Evolutionary conservation across 2,329 filamentous ascomycete genomes (phyloP).

Genomic region (Penicillium concentricum): DNA sequence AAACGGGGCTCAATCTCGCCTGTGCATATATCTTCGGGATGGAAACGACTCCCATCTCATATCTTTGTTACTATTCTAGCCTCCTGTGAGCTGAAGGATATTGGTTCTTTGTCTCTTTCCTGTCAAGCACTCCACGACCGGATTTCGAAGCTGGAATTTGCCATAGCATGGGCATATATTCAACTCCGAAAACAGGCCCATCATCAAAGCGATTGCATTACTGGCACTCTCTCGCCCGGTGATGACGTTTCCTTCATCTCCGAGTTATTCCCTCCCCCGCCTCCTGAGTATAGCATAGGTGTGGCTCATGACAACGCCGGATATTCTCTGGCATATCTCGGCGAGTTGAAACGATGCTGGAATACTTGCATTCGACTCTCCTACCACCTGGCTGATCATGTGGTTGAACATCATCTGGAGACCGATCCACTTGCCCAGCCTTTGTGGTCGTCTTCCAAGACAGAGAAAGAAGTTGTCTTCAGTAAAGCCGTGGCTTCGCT

Average conservation of each 20-base stretch:
- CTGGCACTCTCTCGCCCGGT: slow-evolving; percentile 14
- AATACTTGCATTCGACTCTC: slow-evolving; percentile 27
- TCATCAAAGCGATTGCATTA: background rate
- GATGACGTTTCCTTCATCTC: slow-evolving; percentile 29
- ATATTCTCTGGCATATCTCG: slow-evolving; percentile 29
- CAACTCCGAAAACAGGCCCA: slow-evolving; percentile 10
- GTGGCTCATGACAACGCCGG: slow-evolving; percentile 19
- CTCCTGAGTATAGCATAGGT: slow-evolving; percentile 23
- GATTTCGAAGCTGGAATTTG: slow-evolving; percentile 19
- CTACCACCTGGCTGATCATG: slow-evolving; percentile 26
- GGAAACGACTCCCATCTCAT: slow-evolving; percentile 21
- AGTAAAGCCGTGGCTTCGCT: slow-evolving; percentile 23
- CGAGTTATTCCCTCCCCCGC: slow-evolving; percentile 27
- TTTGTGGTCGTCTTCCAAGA: slow-evolving; percentile 25
- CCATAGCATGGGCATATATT: slow-evolving; percentile 26
- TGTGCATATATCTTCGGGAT: slow-evolving; percentile 14
- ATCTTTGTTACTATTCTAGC: slow-evolving; percentile 20
- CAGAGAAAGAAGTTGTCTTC: slow-evolving; percentile 26
- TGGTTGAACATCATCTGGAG: slow-evolving; percentile 23
- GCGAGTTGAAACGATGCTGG: slow-evolving; percentile 27
- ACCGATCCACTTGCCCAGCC: slow-evolving; percentile 16
- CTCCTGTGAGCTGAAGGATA: slow-evolving; percentile 21
- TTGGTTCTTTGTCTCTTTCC: slow-evolving; percentile 20
- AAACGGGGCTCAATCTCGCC: slow-evolving; percentile 1
- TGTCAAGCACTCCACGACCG: slow-evolving; percentile 22